Evolutionary conservation across 2,329 filamentous ascomycete species (phyloP).

Genomic region (Xylariaceae sp.): DNA sequence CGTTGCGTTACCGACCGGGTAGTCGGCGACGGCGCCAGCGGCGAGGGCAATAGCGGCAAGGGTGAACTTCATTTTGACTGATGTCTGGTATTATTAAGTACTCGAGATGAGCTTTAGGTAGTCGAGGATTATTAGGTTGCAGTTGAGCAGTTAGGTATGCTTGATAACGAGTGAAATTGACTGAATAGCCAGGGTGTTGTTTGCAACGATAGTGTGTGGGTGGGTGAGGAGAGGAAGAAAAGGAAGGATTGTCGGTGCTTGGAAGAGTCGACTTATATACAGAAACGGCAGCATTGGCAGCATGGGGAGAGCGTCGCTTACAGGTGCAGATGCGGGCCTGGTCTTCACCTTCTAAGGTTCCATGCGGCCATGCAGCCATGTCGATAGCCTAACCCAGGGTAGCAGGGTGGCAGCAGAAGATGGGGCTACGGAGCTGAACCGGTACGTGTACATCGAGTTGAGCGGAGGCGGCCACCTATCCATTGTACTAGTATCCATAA

Average conservation of each 20-base stretch:
- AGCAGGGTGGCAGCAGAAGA: slow-evolving; percentile 9
- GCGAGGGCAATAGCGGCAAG: slow-evolving; percentile 55
- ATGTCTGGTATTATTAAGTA: slow-evolving; percentile 45
- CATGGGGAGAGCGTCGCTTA: slow-evolving; percentile 25
- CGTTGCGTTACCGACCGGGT: slow-evolving; percentile 46
- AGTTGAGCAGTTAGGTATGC: slow-evolving; percentile 36
- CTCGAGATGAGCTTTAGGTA: slow-evolving; percentile 37
- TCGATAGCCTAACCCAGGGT: slow-evolving; percentile 21
- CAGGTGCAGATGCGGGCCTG: slow-evolving; percentile 23
- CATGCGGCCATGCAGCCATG: slow-evolving; percentile 2
- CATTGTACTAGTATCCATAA: slow-evolving; percentile 15
- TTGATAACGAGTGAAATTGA: slow-evolving; percentile 61
- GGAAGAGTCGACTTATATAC: slow-evolving; percentile 53
- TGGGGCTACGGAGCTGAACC: slow-evolving; percentile 19
- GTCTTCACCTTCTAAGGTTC: slow-evolving; percentile 4
- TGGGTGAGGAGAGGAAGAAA: slow-evolving; percentile 46
- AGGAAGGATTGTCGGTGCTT: slow-evolving; percentile 42
- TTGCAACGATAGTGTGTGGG: slow-evolving; percentile 53
- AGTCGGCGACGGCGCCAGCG: slow-evolving; percentile 43
- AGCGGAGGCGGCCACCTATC: slow-evolving; percentile 16
- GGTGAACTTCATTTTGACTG: slow-evolving; percentile 68
- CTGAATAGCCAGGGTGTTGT: slow-evolving; percentile 55
- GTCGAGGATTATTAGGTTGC: slow-evolving; percentile 36
- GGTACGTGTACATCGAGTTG: slow-evolving; percentile 3
- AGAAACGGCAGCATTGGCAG: slow-evolving; percentile 27